A percentile compares a stretch with the other conserved stretches of the same genome.
These are phyloP conservation scores for Sporothrix mexicana DNA, from an alignment of 2,329 filamentous ascomycete species.

Conservation along the genomic window DNA sequence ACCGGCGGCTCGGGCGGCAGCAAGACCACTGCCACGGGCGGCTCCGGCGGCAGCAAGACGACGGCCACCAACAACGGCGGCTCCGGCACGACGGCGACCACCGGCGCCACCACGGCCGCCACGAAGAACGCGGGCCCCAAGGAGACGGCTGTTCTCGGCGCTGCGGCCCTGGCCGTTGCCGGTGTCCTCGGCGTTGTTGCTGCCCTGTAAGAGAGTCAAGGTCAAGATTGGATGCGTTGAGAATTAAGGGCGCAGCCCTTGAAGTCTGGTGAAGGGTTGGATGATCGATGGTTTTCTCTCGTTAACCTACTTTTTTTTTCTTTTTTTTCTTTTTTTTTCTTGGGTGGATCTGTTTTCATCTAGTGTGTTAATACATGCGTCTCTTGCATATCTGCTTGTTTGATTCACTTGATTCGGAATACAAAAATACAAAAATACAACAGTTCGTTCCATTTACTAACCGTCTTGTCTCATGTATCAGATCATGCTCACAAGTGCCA, in stretches of 20 bases:
- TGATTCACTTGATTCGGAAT: not conserved
- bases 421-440: conserved; percentile 1
- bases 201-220: no score
- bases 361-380: not conserved
- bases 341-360: not conserved
- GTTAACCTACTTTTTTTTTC: not conserved
- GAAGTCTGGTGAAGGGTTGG: no score
- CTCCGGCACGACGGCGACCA: conserved; percentile 18
- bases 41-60: not conserved
- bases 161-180: conserved; percentile 25
- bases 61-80: conserved; percentile 17
- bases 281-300: not conserved
- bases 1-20: no score
- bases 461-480: no score
- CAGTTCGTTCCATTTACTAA: no score
- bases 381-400: not conserved
- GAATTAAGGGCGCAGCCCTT: no score
- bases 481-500: no score
- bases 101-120: conserved; percentile 13
- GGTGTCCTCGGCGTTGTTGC: conserved; percentile 26
- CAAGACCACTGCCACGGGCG: not conserved
- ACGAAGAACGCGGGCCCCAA: conserved; percentile 29
- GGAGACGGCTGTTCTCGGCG: conserved; percentile 25
- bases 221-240: no score
- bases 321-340: not conserved